These are phyloP conservation scores for Nyssa sinensis DNA, from an alignment of 148 eudicot genomes.

Conservation along the genomic window DNA sequence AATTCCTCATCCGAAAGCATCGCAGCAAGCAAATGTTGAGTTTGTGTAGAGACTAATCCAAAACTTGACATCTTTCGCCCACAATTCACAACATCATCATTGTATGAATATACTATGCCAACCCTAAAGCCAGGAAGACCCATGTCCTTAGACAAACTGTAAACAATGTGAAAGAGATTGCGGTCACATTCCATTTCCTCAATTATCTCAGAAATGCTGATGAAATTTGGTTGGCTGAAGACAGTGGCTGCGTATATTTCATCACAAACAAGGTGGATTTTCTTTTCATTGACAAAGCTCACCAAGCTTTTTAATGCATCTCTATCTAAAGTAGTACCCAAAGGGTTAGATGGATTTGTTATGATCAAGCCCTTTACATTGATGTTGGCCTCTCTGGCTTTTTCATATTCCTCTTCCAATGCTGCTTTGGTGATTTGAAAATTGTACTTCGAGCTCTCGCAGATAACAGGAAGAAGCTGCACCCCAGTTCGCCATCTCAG, in stretches of 20 bases:
- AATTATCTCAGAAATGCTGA: constrained; percentile 51
- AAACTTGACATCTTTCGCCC: constrained; percentile 79
- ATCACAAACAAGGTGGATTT: constrained; percentile 52
- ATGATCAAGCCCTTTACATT: constrained; percentile 57
- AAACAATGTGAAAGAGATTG: constrained; percentile 55
- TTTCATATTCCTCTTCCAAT: constrained; percentile 40
- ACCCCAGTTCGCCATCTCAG: constrained; percentile 67
- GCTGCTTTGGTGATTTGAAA: constrained; percentile 50
- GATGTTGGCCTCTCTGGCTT: constrained; percentile 35
- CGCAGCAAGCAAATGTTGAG: constrained; percentile 60
- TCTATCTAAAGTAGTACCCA: constrained; percentile 48
- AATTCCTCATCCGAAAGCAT: constrained; percentile 53
- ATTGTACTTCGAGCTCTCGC: constrained; percentile 45
- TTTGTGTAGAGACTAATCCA: constrained; percentile 74
- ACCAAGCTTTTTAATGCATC: constrained; percentile 31
- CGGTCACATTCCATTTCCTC: constrained; percentile 39
- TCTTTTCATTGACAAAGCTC: constrained; percentile 33
- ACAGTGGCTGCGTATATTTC: constrained; percentile 66
- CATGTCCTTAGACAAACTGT: constrained; percentile 80
- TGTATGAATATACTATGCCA: constrained; percentile 68
- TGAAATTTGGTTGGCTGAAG: constrained; percentile 35
- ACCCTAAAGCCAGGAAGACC: constrained; percentile 82
- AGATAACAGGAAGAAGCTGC: constrained; percentile 47
- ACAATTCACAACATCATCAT: constrained; percentile 55
- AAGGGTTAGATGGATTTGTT: constrained; percentile 68